These are phyloP conservation scores for Paecilomyces dactylethromorphus DNA, from an alignment of 2,329 filamentous ascomycete species.

Conservation along the genomic window DNA sequence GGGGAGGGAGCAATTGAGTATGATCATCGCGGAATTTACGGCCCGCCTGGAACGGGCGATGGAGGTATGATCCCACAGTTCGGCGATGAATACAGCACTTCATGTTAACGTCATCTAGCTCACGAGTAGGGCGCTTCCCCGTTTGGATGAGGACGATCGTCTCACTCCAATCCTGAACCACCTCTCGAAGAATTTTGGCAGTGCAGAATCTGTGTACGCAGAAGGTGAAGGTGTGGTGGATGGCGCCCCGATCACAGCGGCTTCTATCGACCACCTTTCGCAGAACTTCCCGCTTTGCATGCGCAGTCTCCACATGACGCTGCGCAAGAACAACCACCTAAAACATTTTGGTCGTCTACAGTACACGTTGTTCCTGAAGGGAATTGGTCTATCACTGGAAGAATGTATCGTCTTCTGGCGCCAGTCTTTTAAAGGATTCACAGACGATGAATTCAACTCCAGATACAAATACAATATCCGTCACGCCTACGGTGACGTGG, in stretches of 20 bases:
- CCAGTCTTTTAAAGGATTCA: constrained; percentile 73
- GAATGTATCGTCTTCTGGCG: constrained; percentile 93
- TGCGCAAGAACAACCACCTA: constrained; percentile 82
- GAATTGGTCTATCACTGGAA: constrained; percentile 84
- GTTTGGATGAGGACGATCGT: constrained; percentile 92
- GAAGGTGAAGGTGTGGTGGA: constrained; percentile 57
- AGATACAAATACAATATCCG: constrained; percentile 96
- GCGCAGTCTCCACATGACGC: constrained; percentile 78
- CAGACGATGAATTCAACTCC: constrained; percentile 93
- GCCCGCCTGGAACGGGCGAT: constrained; percentile 71
- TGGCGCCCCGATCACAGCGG: constrained; percentile 68
- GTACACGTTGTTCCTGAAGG: constrained; percentile 94
- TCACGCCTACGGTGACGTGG: constrained; percentile 92
- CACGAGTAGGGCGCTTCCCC: constrained; percentile 82
- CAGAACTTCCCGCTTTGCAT: constrained; percentile 88
- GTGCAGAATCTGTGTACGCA: constrained; percentile 77
- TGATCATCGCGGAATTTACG: constrained; percentile 85
- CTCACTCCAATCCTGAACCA: constrained; percentile 69
- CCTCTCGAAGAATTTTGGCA: constrained; percentile 92
- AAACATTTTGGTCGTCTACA: constrained; percentile 92
- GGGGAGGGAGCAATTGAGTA: constrained; percentile 73
- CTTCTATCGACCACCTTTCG: constrained; percentile 71
- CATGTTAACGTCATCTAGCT: constrained; percentile 45
- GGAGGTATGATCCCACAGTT: constrained; percentile 50
- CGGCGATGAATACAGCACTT: not conserved